Percentiles rank a stretch among this genome's conserved stretches.
phyloP scores from a whole-genome alignment of 164 flowering plant species.

The Platanus orientalis region DNA sequence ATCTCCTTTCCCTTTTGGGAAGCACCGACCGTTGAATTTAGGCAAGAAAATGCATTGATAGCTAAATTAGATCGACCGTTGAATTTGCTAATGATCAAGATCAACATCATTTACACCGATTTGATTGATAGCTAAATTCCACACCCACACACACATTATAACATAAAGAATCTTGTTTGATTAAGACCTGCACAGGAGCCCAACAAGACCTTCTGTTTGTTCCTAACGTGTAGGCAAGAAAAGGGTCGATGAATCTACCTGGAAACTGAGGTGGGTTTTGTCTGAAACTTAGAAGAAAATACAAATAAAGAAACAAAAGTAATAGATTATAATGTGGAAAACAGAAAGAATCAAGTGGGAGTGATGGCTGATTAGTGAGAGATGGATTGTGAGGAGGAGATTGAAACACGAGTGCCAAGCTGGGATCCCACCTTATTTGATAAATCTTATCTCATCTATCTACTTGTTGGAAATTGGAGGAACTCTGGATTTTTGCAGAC shows the following conservation, averaged over 20 bases:
- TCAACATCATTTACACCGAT: too few relatives aligned
- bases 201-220: not conserved
- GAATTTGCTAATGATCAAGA: too few relatives aligned
- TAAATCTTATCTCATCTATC: conserved; percentile 36
- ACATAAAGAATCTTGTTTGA: not conserved
- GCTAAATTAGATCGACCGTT: too few relatives aligned
- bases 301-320: conserved; percentile 2
- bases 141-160: too few relatives aligned
- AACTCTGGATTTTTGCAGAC: conserved; percentile 19
- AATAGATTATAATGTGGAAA: too few relatives aligned
- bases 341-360: too few relatives aligned
- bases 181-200: conserved; percentile 2
- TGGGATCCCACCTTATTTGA: conserved; percentile 9
- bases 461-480: conserved; percentile 34
- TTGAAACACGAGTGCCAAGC: conserved; percentile 33
- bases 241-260: conserved; percentile 42
- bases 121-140: too few relatives aligned
- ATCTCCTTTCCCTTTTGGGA: too few relatives aligned
- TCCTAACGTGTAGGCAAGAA: conserved; percentile 13
- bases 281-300: too few relatives aligned
- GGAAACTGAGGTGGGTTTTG: conserved; percentile 45
- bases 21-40: too few relatives aligned
- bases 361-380: too few relatives aligned
- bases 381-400: conserved; percentile 28
- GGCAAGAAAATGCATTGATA: too few relatives aligned